These are phyloP conservation scores for Cercophora scortea DNA, from an alignment of 495 filamentous ascomycete species.

Conservation along the genomic window DNA sequence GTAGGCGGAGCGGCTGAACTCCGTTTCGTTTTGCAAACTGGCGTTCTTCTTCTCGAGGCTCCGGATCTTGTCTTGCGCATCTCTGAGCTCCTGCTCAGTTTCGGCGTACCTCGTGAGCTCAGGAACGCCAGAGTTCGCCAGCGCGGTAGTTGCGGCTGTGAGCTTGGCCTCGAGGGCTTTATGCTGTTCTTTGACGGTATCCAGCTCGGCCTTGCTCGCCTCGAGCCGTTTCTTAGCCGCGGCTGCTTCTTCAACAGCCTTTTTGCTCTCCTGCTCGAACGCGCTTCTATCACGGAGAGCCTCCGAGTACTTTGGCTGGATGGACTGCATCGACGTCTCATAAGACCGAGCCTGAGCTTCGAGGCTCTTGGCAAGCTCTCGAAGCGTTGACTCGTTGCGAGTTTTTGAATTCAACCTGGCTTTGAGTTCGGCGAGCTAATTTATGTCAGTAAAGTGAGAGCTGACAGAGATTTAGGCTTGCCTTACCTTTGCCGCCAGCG, in stretches of 20 bases:
- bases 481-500: slow-evolving; percentile 24
- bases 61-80: slow-evolving; percentile 22
- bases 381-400: too few species aligned
- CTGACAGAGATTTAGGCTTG: background rate
- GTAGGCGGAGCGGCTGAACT: slow-evolving; percentile 56
- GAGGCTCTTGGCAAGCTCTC: slow-evolving; percentile 6
- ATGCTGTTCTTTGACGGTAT: slow-evolving; percentile 42
- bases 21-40: slow-evolving; percentile 34
- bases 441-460: background rate
- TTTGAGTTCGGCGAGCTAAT: slow-evolving; percentile 25
- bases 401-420: background rate
- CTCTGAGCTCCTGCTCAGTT: slow-evolving; percentile 29
- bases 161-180: slow-evolving; percentile 42
- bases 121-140: slow-evolving; percentile 42
- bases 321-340: slow-evolving; percentile 13
- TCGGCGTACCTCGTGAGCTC: slow-evolving; percentile 39
- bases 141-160: slow-evolving; percentile 33
- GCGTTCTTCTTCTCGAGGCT: slow-evolving; percentile 38
- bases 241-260: slow-evolving; percentile 14
- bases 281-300: slow-evolving; percentile 30
- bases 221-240: background rate
- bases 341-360: slow-evolving; percentile 24
- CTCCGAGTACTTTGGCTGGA: slow-evolving; percentile 25
- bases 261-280: slow-evolving; percentile 26
- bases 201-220: slow-evolving; percentile 24